phyloP scores from a whole-genome alignment of 2,329 filamentous ascomycete genomes.

The Fusarium sp. region DNA sequence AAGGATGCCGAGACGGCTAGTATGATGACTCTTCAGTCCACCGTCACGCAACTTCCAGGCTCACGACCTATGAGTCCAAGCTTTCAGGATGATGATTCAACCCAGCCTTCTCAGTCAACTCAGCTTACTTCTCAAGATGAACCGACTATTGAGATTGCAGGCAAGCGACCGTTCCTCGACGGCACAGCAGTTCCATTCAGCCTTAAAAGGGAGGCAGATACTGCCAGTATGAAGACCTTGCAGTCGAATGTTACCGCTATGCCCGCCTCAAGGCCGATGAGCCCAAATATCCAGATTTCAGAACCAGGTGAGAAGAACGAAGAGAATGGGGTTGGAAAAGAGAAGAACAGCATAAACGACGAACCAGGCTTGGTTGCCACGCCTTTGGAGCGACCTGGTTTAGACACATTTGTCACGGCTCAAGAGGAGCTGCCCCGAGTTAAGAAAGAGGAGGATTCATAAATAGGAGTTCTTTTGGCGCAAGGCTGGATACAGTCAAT shows the following conservation, averaged over 20 bases:
- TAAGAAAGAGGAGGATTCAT: constrained; percentile 29
- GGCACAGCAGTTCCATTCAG: constrained; percentile 79
- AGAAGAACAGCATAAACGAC: constrained; percentile 9
- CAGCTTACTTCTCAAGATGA: constrained; percentile 35
- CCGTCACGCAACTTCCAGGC: constrained; percentile 41
- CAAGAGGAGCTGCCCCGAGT: constrained; percentile 53
- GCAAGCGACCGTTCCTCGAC: constrained; percentile 72
- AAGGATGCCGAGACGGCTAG: constrained; percentile 73
- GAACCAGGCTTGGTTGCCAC: background rate
- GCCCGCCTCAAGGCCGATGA: constrained; percentile 48
- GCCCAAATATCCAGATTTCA: constrained; percentile 24
- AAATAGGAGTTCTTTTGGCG: constrained; percentile 10
- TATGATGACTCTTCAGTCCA: constrained; percentile 71
- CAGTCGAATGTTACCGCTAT: constrained; percentile 51
- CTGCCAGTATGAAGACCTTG: constrained; percentile 76
- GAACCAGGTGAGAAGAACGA: background rate
- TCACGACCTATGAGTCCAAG: constrained; percentile 48
- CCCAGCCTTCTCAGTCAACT: constrained; percentile 24
- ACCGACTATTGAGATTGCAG: constrained; percentile 60
- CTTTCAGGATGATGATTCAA: constrained; percentile 15
- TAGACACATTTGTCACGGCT: constrained; percentile 67
- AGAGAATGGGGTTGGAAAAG: background rate
- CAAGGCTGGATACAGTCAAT: constrained; percentile 22
- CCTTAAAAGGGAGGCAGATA: constrained; percentile 70
- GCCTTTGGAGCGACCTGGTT: constrained; percentile 46